A percentile compares a stretch with the other conserved stretches of the same genome.
Evolutionary conservation across 345 rosid genomes (phyloP).

Genomic region (Citrus maxima): DNA sequence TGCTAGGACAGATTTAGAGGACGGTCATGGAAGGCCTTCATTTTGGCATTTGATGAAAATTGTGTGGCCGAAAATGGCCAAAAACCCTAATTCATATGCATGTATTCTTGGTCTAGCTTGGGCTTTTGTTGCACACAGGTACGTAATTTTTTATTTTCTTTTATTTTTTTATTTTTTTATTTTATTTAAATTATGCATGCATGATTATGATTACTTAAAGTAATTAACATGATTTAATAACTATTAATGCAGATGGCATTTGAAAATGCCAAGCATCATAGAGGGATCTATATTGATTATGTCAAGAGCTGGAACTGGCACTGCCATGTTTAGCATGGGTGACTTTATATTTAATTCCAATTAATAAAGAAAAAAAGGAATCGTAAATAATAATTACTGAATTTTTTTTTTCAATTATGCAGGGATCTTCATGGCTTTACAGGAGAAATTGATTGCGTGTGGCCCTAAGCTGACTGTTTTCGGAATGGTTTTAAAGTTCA

Average conservation of each 20-base stretch:
- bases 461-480: conserved; percentile 46
- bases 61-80: conserved; percentile 54
- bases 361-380: no score
- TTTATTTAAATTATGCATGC: no score
- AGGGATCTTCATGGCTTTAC: conserved; percentile 89
- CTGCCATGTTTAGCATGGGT: conserved; percentile 98
- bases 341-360: conserved; percentile 3
- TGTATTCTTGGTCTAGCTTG: conserved; percentile 68
- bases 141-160: neutral
- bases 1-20: conserved; percentile 22
- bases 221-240: neutral
- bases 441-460: conserved; percentile 67
- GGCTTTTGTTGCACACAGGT: conserved; percentile 74
- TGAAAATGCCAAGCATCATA: conserved; percentile 73
- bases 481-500: conserved; percentile 61
- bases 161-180: no score
- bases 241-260: conserved; percentile 53
- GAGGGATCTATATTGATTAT: conserved; percentile 70
- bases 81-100: conserved; percentile 68
- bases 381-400: no score
- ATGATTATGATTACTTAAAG: neutral
- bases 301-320: conserved; percentile 92
- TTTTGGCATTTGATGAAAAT: conserved; percentile 50
- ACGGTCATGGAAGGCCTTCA: conserved; percentile 22
- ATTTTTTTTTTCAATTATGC: neutral